Conservation (phyloP, 176 grass and related monocot genomes). For the Olyra latifolia region DNA sequence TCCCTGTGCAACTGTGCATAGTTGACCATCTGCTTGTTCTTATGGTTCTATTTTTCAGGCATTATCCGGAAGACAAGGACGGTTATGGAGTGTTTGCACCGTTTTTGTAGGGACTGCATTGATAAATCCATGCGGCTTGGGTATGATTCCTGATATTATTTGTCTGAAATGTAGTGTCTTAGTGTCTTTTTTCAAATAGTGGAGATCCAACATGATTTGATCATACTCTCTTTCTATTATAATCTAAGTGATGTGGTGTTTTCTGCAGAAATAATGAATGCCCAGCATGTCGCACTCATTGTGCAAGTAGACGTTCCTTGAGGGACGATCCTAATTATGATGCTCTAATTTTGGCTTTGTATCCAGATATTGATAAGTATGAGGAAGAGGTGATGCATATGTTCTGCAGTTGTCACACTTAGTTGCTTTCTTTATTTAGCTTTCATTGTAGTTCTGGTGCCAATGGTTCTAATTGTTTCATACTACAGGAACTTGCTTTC, state of each 20-base stretch:
- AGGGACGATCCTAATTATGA: conserved; percentile 93
- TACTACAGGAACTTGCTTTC: conserved; percentile 78
- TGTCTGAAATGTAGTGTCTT: conserved; percentile 22
- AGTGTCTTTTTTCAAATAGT: conserved; percentile 17
- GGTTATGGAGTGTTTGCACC: conserved; percentile 90
- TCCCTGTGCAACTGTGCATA: conserved; percentile 26
- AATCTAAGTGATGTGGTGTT: conserved; percentile 6
- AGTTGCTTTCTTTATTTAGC: conserved; percentile 24
- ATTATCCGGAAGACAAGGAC: conserved; percentile 87
- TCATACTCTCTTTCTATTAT: not conserved
- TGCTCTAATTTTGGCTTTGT: conserved; percentile 78
- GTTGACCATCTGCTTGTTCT: conserved; percentile 17
- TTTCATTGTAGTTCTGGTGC: conserved; percentile 28
- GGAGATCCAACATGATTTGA: not conserved
- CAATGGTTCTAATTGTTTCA: conserved; percentile 29
- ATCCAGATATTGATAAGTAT: conserved; percentile 91
- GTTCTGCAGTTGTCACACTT: conserved; percentile 16
- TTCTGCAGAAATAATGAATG: conserved; percentile 86
- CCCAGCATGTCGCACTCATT: conserved; percentile 84
- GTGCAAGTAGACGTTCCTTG: conserved; percentile 83
- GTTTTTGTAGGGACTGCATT: conserved; percentile 90
- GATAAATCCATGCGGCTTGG: conserved; percentile 94
- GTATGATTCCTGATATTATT: conserved; percentile 44
- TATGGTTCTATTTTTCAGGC: conserved; percentile 51
- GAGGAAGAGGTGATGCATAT: conserved; percentile 75